Evolutionary conservation across 2,329 filamentous ascomycete genomes (phyloP).

Genomic region (Macroventuria anomochaeta): DNA sequence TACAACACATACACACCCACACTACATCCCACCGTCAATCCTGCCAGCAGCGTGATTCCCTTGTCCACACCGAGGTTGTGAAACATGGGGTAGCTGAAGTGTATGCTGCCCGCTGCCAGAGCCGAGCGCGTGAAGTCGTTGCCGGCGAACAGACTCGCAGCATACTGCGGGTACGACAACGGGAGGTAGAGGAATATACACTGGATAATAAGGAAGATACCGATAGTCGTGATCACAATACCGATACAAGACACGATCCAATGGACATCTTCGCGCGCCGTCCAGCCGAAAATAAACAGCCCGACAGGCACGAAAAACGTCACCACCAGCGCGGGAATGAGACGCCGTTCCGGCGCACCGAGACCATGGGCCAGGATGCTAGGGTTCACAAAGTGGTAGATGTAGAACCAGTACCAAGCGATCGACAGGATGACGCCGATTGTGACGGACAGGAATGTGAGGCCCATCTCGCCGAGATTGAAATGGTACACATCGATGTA

Average conservation of each 20-base stretch:
- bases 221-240: slow-evolving; percentile 57
- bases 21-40: slow-evolving; percentile 49
- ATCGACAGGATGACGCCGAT: slow-evolving; percentile 74
- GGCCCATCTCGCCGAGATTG: slow-evolving; percentile 72
- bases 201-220: slow-evolving; percentile 54
- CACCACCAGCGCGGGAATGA: slow-evolving; percentile 71
- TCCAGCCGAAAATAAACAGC: slow-evolving; percentile 72
- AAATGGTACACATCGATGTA: slow-evolving; percentile 81
- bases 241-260: slow-evolving; percentile 65
- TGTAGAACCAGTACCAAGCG: slow-evolving; percentile 73
- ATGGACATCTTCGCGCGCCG: slow-evolving; percentile 65
- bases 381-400: slow-evolving; percentile 73
- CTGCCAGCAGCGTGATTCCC: slow-evolving; percentile 63
- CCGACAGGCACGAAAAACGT: slow-evolving; percentile 67
- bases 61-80: slow-evolving; percentile 64
- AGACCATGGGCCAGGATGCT: slow-evolving; percentile 65
- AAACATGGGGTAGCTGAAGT: slow-evolving; percentile 67
- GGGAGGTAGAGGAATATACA: slow-evolving; percentile 68
- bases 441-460: slow-evolving; percentile 85
- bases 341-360: slow-evolving; percentile 74
- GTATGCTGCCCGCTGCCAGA: slow-evolving; percentile 65
- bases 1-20: slow-evolving; percentile 67
- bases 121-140: slow-evolving; percentile 65
- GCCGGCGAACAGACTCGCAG: slow-evolving; percentile 63
- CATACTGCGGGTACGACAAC: slow-evolving; percentile 63